Conservation (phyloP, 352 stramenopile species). For the Phytopythium kandeliae region DNA sequence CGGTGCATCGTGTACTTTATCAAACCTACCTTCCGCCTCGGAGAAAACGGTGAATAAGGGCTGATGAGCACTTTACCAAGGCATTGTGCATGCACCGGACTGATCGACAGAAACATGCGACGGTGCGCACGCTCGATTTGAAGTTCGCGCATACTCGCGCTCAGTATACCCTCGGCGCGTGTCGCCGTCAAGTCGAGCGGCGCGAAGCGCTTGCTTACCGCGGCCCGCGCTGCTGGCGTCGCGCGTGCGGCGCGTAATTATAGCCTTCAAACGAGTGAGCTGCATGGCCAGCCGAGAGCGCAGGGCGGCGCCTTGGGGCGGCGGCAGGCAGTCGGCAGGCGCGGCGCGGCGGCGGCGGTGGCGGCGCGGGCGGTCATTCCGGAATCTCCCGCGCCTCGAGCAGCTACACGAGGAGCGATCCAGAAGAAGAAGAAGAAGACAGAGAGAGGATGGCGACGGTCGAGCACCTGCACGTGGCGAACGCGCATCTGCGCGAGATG, state of each 20-base stretch:
- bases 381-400: neutral
- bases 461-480: slow-evolving; percentile 44
- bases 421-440: neutral
- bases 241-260: neutral
- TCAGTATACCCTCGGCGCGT: slow-evolving; percentile 1
- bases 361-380: neutral
- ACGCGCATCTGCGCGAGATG: slow-evolving; percentile 56
- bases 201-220: slow-evolving; percentile 1
- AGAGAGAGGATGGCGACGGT: slow-evolving; percentile 18
- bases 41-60: too few relatives aligned
- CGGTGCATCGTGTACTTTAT: neutral
- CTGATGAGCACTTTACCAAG: neutral
- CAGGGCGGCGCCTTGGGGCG: too few relatives aligned
- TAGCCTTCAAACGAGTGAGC: neutral
- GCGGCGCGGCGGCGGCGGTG: neutral
- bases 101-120: slow-evolving; percentile 6
- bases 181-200: neutral
- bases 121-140: slow-evolving; percentile 1
- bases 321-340: too few relatives aligned
- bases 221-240: too few relatives aligned
- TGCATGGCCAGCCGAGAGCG: too few relatives aligned
- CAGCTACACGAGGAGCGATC: neutral
- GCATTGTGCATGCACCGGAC: neutral
- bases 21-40: too few relatives aligned
- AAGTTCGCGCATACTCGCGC: slow-evolving; percentile 1